Conservation (phyloP, 345 rosid species). For the Eucalyptus sp. region DNA sequence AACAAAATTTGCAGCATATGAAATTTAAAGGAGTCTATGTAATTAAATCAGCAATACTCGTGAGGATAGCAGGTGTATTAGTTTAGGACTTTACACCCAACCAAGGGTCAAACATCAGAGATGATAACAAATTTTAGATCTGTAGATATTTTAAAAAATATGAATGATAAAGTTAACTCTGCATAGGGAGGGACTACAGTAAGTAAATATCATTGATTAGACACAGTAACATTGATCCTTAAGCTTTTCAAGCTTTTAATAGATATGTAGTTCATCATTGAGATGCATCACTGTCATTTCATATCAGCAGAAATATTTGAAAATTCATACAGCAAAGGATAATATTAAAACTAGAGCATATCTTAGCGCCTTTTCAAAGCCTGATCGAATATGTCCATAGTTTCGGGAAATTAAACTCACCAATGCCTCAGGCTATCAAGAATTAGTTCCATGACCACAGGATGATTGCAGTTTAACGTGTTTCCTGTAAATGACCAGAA, state of each 20-base stretch:
- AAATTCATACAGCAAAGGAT: not conserved
- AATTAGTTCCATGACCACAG: slow-evolving; percentile 81
- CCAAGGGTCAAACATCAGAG: not conserved
- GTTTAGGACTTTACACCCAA: not conserved
- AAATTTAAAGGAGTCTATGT: not conserved
- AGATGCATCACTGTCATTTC: not conserved
- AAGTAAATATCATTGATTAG: not conserved
- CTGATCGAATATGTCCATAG: not conserved
- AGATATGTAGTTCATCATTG: not conserved
- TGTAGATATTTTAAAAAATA: not conserved
- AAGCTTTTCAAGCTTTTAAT: not conserved
- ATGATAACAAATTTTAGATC: not conserved
- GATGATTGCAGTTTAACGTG: slow-evolving; percentile 86
- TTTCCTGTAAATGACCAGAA: slow-evolving; percentile 54
- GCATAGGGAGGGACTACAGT: not conserved
- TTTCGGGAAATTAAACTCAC: slow-evolving; percentile 16
- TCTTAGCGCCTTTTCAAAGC: not conserved
- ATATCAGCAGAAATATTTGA: not conserved
- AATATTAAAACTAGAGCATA: not conserved
- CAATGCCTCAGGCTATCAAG: slow-evolving; percentile 92
- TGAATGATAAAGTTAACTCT: not conserved
- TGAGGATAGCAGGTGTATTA: not conserved
- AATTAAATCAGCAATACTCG: not conserved
- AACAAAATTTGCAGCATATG: not conserved
- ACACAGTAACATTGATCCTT: not conserved